Conservation (phyloP, 106 monocot species). For the Dendrobium huoshanense region DNA sequence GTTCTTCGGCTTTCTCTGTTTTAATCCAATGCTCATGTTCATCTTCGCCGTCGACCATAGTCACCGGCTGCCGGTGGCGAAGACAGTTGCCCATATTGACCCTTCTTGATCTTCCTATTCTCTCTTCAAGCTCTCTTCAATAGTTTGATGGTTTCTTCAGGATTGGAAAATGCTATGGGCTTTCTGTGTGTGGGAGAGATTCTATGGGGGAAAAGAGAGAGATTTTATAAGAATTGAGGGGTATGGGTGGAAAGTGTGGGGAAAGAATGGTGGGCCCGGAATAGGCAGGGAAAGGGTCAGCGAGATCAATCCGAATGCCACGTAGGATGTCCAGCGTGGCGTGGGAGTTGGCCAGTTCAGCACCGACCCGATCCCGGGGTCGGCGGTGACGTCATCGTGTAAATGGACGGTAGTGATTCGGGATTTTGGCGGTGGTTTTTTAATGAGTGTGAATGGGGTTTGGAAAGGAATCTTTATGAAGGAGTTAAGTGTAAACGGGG, state of each 20-base stretch:
- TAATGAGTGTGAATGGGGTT: constrained; percentile 1
- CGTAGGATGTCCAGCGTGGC: background rate
- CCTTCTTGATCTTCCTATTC: background rate
- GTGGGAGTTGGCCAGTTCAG: background rate
- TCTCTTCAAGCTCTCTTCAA: background rate
- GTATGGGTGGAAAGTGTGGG: background rate
- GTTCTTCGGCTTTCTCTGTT: background rate
- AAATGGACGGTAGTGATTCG: background rate
- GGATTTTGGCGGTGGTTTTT: background rate
- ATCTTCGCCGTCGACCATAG: background rate
- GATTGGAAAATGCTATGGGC: background rate
- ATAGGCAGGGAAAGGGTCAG: background rate
- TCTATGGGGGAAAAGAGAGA: background rate
- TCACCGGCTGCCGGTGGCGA: background rate
- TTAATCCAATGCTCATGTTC: background rate
- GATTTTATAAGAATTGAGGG: background rate
- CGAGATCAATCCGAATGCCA: background rate
- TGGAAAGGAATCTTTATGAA: background rate
- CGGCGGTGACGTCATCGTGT: background rate
- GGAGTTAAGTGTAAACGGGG: background rate
- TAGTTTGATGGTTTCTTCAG: background rate
- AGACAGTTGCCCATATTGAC: background rate
- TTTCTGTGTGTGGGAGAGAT: background rate
- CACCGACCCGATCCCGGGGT: background rate
- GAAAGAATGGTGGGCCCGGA: background rate